These are phyloP conservation scores for Lolium rigidum DNA, from an alignment of 176 grass and related monocot species.

Conservation along the genomic window DNA sequence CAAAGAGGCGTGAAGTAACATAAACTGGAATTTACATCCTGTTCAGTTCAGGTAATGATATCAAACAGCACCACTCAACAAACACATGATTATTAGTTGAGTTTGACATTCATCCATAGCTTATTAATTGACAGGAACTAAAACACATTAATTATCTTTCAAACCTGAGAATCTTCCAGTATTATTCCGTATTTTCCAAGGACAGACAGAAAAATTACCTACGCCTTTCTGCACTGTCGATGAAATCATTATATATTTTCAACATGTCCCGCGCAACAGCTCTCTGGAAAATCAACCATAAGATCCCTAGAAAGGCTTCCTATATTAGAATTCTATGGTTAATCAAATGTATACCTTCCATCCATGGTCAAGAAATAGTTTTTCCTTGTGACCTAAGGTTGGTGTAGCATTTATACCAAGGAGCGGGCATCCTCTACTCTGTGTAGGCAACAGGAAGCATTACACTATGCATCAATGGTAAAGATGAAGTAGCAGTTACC, in stretches of 20 bases:
- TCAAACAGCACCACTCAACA: neutral
- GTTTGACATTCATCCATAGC: neutral
- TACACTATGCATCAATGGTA: neutral
- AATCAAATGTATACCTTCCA: slow-evolving; percentile 67
- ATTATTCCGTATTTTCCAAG: neutral
- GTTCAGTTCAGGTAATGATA: slow-evolving; percentile 28
- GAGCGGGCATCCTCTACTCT: slow-evolving; percentile 96
- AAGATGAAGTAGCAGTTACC: neutral
- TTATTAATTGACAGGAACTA: slow-evolving; percentile 5
- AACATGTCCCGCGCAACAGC: slow-evolving; percentile 93
- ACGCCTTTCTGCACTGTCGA: slow-evolving; percentile 79
- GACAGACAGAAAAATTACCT: slow-evolving; percentile 56
- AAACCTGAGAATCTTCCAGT: slow-evolving; percentile 6
- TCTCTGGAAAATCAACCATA: slow-evolving; percentile 55
- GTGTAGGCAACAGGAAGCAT: slow-evolving; percentile 25
- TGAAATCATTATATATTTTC: slow-evolving; percentile 92
- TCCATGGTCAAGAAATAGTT: slow-evolving; percentile 82
- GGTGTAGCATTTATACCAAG: slow-evolving; percentile 95
- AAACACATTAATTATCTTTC: neutral
- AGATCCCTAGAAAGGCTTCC: neutral
- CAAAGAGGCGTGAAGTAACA: neutral
- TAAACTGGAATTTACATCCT: neutral
- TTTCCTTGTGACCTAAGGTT: slow-evolving; percentile 78
- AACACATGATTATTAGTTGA: slow-evolving; percentile 21
- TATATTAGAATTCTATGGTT: slow-evolving; percentile 22